Conservation (phyloP, 2,329 filamentous ascomycete species). For the Colletotrichum ledebouriae region DNA sequence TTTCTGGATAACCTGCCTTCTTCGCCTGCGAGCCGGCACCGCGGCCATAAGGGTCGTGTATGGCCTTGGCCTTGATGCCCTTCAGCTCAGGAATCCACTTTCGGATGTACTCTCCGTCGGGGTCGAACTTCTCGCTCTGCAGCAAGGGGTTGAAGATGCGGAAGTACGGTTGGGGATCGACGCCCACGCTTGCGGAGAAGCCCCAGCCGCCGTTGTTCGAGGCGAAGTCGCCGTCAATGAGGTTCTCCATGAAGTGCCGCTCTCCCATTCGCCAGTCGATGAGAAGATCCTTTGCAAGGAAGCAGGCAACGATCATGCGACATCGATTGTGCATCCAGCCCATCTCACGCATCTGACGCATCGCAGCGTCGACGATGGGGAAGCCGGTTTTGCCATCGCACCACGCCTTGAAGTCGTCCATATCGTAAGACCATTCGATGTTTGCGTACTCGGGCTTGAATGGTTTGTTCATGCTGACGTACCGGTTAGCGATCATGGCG, state of each 20-base stretch:
- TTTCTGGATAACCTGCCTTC: conserved; percentile 79
- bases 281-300: conserved; percentile 83
- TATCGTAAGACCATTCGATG: conserved; percentile 84
- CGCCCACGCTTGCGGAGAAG: conserved; percentile 73
- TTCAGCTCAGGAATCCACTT: conserved; percentile 85
- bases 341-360: conserved; percentile 78
- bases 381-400: conserved; percentile 80
- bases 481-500: neutral
- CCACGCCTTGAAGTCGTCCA: conserved; percentile 79
- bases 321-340: conserved; percentile 89
- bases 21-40: conserved; percentile 70
- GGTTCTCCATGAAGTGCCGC: conserved; percentile 83
- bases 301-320: conserved; percentile 87
- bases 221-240: conserved; percentile 85
- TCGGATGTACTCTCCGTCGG: conserved; percentile 82
- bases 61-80: conserved; percentile 72
- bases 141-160: conserved; percentile 88
- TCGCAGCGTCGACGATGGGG: conserved; percentile 87
- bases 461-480: conserved; percentile 67
- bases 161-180: conserved; percentile 92
- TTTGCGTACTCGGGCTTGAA: conserved; percentile 87
- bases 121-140: conserved; percentile 90
- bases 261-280: conserved; percentile 89
- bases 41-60: conserved; percentile 85
- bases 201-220: conserved; percentile 78